These are phyloP conservation scores for Scleroderma bovista DNA, from an alignment of 768 basidiomycete species.

Conservation along the genomic window DNA sequence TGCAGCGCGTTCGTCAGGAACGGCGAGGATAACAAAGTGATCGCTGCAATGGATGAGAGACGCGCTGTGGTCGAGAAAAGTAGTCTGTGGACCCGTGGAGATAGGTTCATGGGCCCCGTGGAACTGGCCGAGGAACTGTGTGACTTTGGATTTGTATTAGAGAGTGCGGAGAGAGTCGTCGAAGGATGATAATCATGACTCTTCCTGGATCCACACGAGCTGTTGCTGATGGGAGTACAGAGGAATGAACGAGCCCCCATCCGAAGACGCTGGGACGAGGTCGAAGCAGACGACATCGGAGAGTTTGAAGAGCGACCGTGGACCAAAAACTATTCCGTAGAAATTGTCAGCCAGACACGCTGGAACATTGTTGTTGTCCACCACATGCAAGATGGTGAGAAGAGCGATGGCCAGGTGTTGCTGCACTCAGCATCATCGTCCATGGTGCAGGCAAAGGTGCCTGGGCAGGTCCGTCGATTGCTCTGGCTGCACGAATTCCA, in stretches of 20 bases:
- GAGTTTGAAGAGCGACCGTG: slow-evolving; percentile 44
- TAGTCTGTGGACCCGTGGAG: slow-evolving; percentile 15
- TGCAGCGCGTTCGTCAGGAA: slow-evolving; percentile 35
- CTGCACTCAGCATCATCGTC: slow-evolving; percentile 6
- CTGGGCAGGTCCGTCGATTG: too few species aligned
- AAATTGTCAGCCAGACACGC: slow-evolving; percentile 46
- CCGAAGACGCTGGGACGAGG: slow-evolving; percentile 17
- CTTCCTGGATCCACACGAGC: slow-evolving; percentile 60
- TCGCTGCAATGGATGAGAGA: slow-evolving; percentile 38
- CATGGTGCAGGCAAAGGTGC: too few species aligned
- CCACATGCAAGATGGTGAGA: slow-evolving; percentile 16
- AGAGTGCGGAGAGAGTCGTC: slow-evolving; percentile 38
- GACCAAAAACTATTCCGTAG: slow-evolving; percentile 53
- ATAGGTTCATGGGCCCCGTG: slow-evolving; percentile 16
- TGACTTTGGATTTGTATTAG: slow-evolving; percentile 30
- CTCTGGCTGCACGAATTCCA: too few species aligned
- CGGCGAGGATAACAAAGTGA: slow-evolving; percentile 45
- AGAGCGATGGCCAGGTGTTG: slow-evolving; percentile 8
- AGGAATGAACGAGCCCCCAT: slow-evolving; percentile 10
- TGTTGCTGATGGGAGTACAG: slow-evolving; percentile 28
- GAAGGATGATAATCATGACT: slow-evolving; percentile 41
- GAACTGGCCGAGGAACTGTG: slow-evolving; percentile 31
- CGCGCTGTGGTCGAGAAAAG: slow-evolving; percentile 7
- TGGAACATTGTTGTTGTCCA: slow-evolving; percentile 16
- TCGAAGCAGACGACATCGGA: slow-evolving; percentile 37